Evolutionary conservation across 2,329 filamentous ascomycete genomes (phyloP).

Genomic region (Ciborinia camelliae): DNA sequence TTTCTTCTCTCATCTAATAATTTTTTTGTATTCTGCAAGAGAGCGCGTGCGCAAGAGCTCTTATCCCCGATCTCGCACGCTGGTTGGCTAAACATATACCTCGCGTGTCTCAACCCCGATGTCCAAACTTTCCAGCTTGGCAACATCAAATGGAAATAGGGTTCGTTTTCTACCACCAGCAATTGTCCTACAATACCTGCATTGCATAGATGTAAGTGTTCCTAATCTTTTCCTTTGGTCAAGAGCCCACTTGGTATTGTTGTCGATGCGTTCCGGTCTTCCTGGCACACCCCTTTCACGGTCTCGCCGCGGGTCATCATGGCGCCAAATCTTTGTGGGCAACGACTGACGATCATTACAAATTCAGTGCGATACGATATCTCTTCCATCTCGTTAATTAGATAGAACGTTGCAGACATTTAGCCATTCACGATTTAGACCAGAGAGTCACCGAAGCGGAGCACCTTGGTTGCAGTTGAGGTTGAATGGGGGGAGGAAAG

Average conservation of each 20-base stretch:
- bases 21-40: conserved; percentile 13
- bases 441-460: conserved; percentile 21
- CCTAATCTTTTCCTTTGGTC: conserved; percentile 13
- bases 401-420: conserved; percentile 2
- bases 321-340: conserved; percentile 24
- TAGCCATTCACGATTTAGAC: not conserved
- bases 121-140: conserved; percentile 34
- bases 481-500: conserved; percentile 23
- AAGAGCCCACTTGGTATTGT: not conserved
- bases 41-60: conserved; percentile 14
- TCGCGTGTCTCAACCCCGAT: conserved; percentile 16
- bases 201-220: conserved; percentile 27
- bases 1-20: not conserved
- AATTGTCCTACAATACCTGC: conserved; percentile 25
- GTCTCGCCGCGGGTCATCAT: conserved; percentile 18
- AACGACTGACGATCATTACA: conserved; percentile 28
- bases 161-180: conserved; percentile 19
- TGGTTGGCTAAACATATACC: conserved; percentile 9
- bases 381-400: not conserved
- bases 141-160: conserved; percentile 27
- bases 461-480: conserved; percentile 25
- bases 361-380: conserved; percentile 22
- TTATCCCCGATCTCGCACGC: conserved; percentile 9
- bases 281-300: conserved; percentile 8
- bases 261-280: conserved; percentile 12